phyloP scores from a whole-genome alignment of 768 basidiomycete species.

The Mycena olivaceomarginata region DNA sequence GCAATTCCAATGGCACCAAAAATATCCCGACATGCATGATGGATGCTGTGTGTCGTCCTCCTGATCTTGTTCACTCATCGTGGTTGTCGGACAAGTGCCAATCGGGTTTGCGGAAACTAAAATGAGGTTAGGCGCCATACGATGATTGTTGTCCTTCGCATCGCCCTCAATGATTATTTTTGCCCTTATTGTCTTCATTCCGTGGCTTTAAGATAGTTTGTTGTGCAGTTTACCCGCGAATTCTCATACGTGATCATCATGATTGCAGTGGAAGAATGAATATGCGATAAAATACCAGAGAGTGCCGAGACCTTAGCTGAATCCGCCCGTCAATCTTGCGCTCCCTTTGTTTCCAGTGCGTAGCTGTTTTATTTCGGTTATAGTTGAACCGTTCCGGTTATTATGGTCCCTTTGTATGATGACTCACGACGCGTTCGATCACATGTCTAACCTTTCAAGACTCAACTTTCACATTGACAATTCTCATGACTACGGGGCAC shows the following conservation, averaged over 20 bases:
- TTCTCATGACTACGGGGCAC: not conserved
- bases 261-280: not conserved
- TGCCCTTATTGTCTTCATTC: not conserved
- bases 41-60: no score
- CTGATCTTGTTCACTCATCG: not conserved
- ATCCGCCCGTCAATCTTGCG: not conserved
- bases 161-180: not conserved
- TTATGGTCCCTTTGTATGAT: not conserved
- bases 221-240: no score
- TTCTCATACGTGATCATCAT: not conserved
- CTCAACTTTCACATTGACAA: not conserved
- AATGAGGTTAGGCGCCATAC: constrained; percentile 1
- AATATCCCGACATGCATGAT: not conserved
- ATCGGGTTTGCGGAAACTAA: not conserved
- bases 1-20: not conserved
- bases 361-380: not conserved
- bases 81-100: constrained; percentile 1
- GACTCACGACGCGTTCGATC: not conserved
- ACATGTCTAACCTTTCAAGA: not conserved
- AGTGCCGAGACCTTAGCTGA: not conserved
- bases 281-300: not conserved
- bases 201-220: not conserved
- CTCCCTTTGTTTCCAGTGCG: not conserved
- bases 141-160: not conserved
- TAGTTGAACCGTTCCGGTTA: constrained; percentile 2